Percentiles rank a stretch among this genome's conserved stretches.
Evolutionary conservation across 2,329 filamentous ascomycete genomes (phyloP).

Genomic region (Pseudocercospora fuligena): DNA sequence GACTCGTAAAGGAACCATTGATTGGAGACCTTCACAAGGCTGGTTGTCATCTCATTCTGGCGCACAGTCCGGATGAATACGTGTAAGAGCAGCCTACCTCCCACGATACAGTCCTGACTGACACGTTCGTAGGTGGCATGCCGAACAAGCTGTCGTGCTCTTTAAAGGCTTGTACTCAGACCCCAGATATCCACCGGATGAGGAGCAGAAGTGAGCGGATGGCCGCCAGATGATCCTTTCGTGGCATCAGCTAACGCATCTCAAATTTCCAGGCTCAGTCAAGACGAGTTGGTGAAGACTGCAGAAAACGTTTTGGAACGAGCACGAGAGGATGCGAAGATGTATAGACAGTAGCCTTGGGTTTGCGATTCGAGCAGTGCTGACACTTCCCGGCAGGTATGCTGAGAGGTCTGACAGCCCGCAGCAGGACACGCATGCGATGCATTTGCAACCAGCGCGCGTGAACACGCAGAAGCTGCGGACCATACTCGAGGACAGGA

Average conservation of each 20-base stretch:
- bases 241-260: neutral
- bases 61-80: slow-evolving; percentile 23
- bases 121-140: slow-evolving; percentile 12
- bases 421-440: neutral
- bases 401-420: slow-evolving; percentile 9
- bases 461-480: neutral
- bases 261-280: neutral
- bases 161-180: slow-evolving; percentile 21
- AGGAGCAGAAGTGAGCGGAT: slow-evolving; percentile 14
- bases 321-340: slow-evolving; percentile 17
- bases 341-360: slow-evolving; percentile 9
- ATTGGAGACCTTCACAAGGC: slow-evolving; percentile 25
- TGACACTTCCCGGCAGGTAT: slow-evolving; percentile 1
- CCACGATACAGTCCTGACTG: neutral
- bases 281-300: slow-evolving; percentile 17
- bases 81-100: slow-evolving; percentile 13
- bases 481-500: neutral
- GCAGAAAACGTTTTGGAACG: slow-evolving; percentile 17
- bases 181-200: slow-evolving; percentile 17
- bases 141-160: slow-evolving; percentile 19
- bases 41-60: slow-evolving; percentile 25
- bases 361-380: neutral
- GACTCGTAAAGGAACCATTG: slow-evolving; percentile 18
- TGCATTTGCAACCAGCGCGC: neutral
- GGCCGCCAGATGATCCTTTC: neutral